Evolutionary conservation across 495 filamentous ascomycete genomes (phyloP).

Genomic region (Aspergillus homomorphus): DNA sequence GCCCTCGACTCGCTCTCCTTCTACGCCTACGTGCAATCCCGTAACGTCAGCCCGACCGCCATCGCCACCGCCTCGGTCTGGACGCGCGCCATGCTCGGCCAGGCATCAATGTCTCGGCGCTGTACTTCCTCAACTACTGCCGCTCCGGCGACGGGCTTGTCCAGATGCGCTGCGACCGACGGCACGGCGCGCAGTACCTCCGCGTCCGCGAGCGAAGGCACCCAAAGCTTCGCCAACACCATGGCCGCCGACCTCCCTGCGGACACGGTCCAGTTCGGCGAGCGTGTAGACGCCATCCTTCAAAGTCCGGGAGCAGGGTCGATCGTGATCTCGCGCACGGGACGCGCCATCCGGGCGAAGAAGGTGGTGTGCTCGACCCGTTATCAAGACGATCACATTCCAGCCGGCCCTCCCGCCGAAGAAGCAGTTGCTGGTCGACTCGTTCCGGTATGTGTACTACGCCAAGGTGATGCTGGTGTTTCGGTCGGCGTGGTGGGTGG

Average conservation of each 20-base stretch:
- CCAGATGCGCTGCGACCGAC: slow-evolving; percentile 36
- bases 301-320: neutral
- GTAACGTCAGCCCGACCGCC: slow-evolving; percentile 20
- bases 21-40: slow-evolving; percentile 23
- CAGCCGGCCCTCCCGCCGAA: slow-evolving; percentile 21
- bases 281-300: slow-evolving; percentile 14
- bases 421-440: slow-evolving; percentile 18
- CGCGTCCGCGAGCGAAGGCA: slow-evolving; percentile 32
- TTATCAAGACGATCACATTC: slow-evolving; percentile 35
- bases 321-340: slow-evolving; percentile 1
- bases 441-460: slow-evolving; percentile 32
- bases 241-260: slow-evolving; percentile 22
- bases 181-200: slow-evolving; percentile 44
- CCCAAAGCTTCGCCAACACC: slow-evolving; percentile 28
- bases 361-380: slow-evolving; percentile 34
- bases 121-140: slow-evolving; percentile 51
- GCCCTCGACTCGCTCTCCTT: slow-evolving; percentile 33
- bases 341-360: slow-evolving; percentile 22
- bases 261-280: slow-evolving; percentile 22
- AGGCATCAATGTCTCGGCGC: slow-evolving; percentile 38
- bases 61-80: slow-evolving; percentile 33
- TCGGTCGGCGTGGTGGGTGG: slow-evolving; percentile 38
- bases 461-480: slow-evolving; percentile 39
- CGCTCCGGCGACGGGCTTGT: slow-evolving; percentile 40
- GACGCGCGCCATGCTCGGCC: slow-evolving; percentile 43